Conservation (phyloP, 2,329 filamentous ascomycete species). For the Aspergillus japonicus region DNA sequence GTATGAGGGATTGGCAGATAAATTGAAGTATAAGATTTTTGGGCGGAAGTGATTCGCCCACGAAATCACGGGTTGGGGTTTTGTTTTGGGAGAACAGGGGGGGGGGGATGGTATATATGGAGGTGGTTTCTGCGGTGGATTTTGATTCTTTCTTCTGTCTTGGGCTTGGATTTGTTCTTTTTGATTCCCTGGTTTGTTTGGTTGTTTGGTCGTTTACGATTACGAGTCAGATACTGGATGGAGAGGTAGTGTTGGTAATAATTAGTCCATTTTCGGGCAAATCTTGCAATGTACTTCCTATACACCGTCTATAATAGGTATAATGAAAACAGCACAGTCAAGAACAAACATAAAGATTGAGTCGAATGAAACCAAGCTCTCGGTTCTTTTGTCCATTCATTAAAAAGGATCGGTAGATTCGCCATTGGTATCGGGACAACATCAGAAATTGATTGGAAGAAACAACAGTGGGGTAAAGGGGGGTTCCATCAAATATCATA, state of each 20-base stretch:
- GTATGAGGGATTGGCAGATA: slow-evolving; percentile 48
- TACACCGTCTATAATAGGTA: not conserved
- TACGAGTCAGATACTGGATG: too few species aligned
- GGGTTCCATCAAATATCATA: slow-evolving; percentile 8
- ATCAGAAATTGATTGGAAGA: slow-evolving; percentile 1
- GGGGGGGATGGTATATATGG: not conserved
- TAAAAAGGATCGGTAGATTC: not conserved
- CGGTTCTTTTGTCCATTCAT: not conserved
- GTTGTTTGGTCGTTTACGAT: not conserved
- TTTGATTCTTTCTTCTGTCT: not conserved
- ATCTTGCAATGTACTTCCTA: too few species aligned
- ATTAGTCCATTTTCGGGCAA: too few species aligned
- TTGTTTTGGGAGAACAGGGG: not conserved
- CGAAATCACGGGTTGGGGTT: not conserved
- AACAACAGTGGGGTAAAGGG: not conserved
- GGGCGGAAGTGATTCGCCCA: slow-evolving; percentile 20
- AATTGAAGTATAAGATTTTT: slow-evolving; percentile 47
- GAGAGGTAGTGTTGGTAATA: too few species aligned
- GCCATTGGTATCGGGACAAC: not conserved
- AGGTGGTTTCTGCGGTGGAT: not conserved
- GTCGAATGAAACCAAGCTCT: not conserved
- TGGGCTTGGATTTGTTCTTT: slow-evolving; percentile 1
- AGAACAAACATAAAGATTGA: not conserved
- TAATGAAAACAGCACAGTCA: not conserved
- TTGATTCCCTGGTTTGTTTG: slow-evolving; percentile 22